A percentile compares a stretch with the other conserved stretches of the same genome.
phyloP scores from a whole-genome alignment of 2,329 filamentous ascomycete species.

The Verticillium albo-atrum region DNA sequence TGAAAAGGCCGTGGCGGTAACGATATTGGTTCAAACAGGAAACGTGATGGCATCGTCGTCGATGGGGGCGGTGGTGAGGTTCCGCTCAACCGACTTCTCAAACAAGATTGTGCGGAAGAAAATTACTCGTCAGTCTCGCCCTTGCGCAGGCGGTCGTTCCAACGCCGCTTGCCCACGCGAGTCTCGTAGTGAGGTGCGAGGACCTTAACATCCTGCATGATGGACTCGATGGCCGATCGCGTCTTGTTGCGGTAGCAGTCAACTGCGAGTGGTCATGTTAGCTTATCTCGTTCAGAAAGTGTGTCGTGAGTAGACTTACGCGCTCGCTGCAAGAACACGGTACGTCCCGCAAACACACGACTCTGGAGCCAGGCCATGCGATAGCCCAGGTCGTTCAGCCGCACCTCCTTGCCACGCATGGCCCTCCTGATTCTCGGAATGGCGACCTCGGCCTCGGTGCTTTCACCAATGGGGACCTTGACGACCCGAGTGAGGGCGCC shows the following conservation, averaged over 20 bases:
- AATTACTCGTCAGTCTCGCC: conserved; percentile 19
- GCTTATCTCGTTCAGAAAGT: not conserved
- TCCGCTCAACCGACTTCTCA: too few species aligned
- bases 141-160: conserved; percentile 53
- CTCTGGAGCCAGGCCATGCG: conserved; percentile 97
- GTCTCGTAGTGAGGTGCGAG: conserved; percentile 87
- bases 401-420: conserved; percentile 75
- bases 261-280: conserved; percentile 48
- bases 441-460: conserved; percentile 66
- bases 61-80: not conserved
- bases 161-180: conserved; percentile 75
- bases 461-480: conserved; percentile 63
- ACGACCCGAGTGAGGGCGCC: conserved; percentile 40
- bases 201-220: conserved; percentile 68
- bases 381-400: conserved; percentile 88
- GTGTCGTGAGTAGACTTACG: conserved; percentile 54
- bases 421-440: conserved; percentile 70
- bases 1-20: not conserved
- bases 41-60: not conserved
- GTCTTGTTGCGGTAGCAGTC: conserved; percentile 95
- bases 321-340: conserved; percentile 85
- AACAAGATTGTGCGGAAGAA: not conserved
- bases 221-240: conserved; percentile 70
- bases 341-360: conserved; percentile 80
- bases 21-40: not conserved